Base-by-base conservation (phyloP, 2,329 filamentous ascomycete species). In the Gnomoniopsis smithogilvyi region DNA sequence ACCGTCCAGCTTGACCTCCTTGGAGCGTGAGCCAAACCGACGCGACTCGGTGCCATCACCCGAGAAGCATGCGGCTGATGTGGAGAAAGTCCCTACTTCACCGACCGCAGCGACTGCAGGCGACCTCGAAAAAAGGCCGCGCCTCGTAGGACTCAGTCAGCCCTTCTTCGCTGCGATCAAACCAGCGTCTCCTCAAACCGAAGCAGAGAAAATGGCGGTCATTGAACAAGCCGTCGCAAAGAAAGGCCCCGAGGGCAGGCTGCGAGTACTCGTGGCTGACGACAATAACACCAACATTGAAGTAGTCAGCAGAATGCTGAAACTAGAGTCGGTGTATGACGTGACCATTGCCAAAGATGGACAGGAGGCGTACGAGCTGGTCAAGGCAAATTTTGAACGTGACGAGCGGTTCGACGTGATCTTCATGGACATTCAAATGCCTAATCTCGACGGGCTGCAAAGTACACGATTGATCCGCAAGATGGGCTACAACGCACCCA, bases 381-480 rank as follows among this genome's bases (percentile, higher is more conserved):
- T 96, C 64, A 93, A 92, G 70, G 86, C 86, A 17, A 89, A 87
- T 63, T 95, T 96, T 89, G 85, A 87, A 52, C 82, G 82, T 30
- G 82, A 87, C 54, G 80, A 83, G 56, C 82, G 83, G 2, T 96
- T 94, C 69, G 91, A 96, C 65, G 80, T 97, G 26, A 94, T 97
- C 63, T 95, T 96, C 69, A 97, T 96, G 93, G 93, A 97, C 67
- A 89, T 96, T 8, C 91, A 91, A 74, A 97, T 97, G 93, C 93
- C 93, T 3, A 96, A 95, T 63, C 82, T 97, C 15, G 92, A 96
- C 68, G 93, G 93, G 1, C 77, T 97, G 24, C 89, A 96, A 70
- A 93, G 89, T 50, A 96, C 93, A 1, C 84, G 88, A 11, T 78
- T 96, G 36, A 96, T 97, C 66, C 85, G 93, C 7, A 80, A 92